Percentiles rank a stretch among this genome's conserved stretches.
Conservation (phyloP, 1,139 yeast genomes). For the Lodderomyces pseudojiufengensis region DNA sequence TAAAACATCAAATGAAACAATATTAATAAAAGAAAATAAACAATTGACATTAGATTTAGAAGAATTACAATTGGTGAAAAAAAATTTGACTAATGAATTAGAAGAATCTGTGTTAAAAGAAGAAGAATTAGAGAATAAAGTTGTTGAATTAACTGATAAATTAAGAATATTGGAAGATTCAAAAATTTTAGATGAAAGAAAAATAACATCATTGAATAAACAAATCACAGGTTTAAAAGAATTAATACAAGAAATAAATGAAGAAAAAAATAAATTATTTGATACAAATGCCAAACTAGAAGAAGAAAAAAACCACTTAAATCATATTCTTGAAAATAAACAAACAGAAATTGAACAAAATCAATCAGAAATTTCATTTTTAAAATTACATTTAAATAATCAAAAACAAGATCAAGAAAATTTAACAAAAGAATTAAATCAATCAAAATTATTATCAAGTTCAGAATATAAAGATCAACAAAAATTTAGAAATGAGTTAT, state of each 20-base stretch:
- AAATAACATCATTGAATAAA: conserved; percentile 43
- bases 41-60: conserved; percentile 61
- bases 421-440: conserved; percentile 33
- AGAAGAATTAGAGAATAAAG: conserved; percentile 42
- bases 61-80: conserved; percentile 44
- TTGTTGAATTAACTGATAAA: conserved; percentile 45
- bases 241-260: conserved; percentile 46
- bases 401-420: conserved; percentile 32
- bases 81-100: conserved; percentile 51
- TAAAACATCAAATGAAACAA: conserved; percentile 60
- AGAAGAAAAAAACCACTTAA: conserved; percentile 40
- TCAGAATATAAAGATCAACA: conserved; percentile 37
- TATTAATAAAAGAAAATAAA: conserved; percentile 61
- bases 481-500: conserved; percentile 34
- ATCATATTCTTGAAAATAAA: conserved; percentile 43
- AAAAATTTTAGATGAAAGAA: conserved; percentile 41
- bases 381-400: conserved; percentile 36
- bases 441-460: conserved; percentile 29
- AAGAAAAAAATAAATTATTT: conserved; percentile 49
- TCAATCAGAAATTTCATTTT: conserved; percentile 27
- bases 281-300: conserved; percentile 47
- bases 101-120: conserved; percentile 49
- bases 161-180: conserved; percentile 46
- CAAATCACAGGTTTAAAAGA: conserved; percentile 52
- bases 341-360: conserved; percentile 30